phyloP scores from a whole-genome alignment of 495 filamentous ascomycete species.

The Schizothecium vesticola region DNA sequence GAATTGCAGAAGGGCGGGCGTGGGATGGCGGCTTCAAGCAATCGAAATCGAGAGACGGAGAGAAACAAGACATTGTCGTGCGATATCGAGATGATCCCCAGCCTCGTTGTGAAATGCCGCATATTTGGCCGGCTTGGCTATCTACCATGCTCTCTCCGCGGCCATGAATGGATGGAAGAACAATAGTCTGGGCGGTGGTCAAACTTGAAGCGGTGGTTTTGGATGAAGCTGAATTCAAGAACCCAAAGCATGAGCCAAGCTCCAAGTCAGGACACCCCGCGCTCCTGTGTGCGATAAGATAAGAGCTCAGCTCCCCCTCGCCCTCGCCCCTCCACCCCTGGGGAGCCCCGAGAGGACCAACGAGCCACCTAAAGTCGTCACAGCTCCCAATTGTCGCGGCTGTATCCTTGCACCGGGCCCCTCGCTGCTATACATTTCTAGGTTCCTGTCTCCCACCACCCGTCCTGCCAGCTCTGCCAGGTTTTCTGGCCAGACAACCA shows the following conservation, averaged over 20 bases:
- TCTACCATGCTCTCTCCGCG: background rate
- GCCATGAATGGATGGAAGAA: background rate
- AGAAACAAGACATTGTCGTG: slow-evolving; percentile 1
- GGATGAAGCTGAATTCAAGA: background rate
- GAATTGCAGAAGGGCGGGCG: background rate
- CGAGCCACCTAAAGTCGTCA: background rate
- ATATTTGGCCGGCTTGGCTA: slow-evolving; percentile 19
- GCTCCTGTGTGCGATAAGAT: slow-evolving; percentile 24
- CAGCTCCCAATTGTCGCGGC: background rate
- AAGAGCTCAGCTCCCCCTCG: slow-evolving; percentile 22
- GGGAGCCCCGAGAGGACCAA: background rate
- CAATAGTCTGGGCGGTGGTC: background rate
- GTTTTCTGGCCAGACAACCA: slow-evolving; percentile 1
- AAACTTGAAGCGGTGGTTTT: background rate
- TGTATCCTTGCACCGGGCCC: background rate
- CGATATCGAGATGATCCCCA: slow-evolving; percentile 1
- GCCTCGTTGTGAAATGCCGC: slow-evolving; percentile 6
- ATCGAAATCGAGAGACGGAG: background rate
- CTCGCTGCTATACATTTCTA: background rate
- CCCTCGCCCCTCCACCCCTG: background rate
- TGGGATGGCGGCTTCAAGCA: background rate
- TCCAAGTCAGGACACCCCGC: slow-evolving; percentile 19
- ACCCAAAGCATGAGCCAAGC: background rate
- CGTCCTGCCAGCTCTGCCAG: background rate
- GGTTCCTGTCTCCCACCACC: background rate